Base-by-base conservation (phyloP, 345 rosid genomes). In the Garcia nutans region DNA sequence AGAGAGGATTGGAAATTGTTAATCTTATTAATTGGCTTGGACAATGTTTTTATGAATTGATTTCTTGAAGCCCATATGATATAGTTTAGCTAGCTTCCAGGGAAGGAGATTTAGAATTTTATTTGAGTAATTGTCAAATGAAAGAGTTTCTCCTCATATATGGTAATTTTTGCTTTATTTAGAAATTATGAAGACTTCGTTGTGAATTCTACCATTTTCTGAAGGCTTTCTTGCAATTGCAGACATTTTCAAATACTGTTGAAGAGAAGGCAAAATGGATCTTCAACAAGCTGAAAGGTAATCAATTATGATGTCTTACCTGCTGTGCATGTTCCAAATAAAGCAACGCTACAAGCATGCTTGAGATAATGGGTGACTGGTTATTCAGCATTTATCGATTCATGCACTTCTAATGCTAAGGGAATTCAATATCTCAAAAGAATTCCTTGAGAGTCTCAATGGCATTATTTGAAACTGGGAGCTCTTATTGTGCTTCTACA, bases 181-280 rank as follows among this genome's bases (percentile, higher is more conserved):
- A 11, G 57, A 10, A 6, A 17, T 59, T n/a, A 4, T 31, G 41
- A 37, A 37, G 41, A 37, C 41, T 64, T 59, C 22, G 13, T 24
- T 45, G 74, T 72, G 65, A 9, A 70, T 73, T 76, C 50, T 61
- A 19, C 67, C 41, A 12, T 41, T 71, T 58, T 63, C 70, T 52
- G 52, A 74, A 47, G 19, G 54, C 37, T 58, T 59, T 65, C 60
- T 71, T 55, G 26, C 55, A 65, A 49, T 77, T 77, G 77, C 93
- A 96, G 99, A 85, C 88, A 67, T 81, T 96, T 84, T 96, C 99
- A 24, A 90, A 64, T 74, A 88, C 98, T 10, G 97, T 96, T 67
- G 98, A 95, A 86, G 98, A 96, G 87, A 93, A 96, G 84, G 98
- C 98, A 20, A 96, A 88, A 86, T 93, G 98, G 99, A 74, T 96